Conservation (phyloP, 179 eudicot genomes). For the Silene coronaria region DNA sequence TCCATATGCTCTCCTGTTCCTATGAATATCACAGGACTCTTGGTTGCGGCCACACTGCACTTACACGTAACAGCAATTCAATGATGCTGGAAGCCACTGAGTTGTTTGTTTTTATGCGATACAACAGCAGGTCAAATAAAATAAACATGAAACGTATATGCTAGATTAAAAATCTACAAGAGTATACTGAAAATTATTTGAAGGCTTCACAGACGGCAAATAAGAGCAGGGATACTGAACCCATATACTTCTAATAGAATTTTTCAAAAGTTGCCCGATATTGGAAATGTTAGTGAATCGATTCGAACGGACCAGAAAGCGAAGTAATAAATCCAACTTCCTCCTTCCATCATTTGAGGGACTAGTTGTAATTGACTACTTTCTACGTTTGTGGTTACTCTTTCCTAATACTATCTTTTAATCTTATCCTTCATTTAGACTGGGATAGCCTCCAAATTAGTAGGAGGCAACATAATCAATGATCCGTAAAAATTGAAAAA, state of each 20-base stretch:
- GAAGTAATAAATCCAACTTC: neutral
- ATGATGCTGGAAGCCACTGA: neutral
- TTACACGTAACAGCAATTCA: neutral
- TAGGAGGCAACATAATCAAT: neutral
- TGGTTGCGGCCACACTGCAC: constrained; percentile 91
- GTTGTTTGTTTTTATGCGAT: neutral
- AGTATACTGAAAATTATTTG: neutral
- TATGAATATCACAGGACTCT: constrained; percentile 90
- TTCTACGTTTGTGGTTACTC: neutral
- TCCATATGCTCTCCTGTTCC: constrained; percentile 98
- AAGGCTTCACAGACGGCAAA: neutral
- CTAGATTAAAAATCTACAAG: neutral
- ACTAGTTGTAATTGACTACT: neutral
- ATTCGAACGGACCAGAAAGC: neutral
- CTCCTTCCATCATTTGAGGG: neutral
- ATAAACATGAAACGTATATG: neutral
- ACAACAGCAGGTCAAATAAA: neutral
- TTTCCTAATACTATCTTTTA: neutral
- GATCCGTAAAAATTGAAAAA: neutral
- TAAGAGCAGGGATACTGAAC: neutral
- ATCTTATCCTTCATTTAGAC: neutral
- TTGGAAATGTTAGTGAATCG: neutral
- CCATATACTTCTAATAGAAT: neutral
- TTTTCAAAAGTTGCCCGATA: neutral
- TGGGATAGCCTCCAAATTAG: neutral